These are phyloP conservation scores for Monosporascus sp. DNA, from an alignment of 2,329 filamentous ascomycete species.

Conservation along the genomic window DNA sequence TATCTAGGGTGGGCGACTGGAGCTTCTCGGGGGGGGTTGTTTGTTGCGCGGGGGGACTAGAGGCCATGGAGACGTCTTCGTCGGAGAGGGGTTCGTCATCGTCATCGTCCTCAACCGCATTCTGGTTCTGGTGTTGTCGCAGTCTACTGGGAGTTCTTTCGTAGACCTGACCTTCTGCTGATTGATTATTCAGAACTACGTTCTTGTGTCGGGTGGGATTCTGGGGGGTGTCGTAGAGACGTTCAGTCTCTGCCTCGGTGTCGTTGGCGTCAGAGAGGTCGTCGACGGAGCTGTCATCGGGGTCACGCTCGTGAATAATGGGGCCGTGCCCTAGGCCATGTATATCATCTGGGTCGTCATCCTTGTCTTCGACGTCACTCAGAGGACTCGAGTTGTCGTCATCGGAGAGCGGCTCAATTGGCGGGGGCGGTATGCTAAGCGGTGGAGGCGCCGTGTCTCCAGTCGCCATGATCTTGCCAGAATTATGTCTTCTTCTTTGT, in stretches of 20 bases:
- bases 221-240: constrained; percentile 82
- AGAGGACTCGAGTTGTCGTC: constrained; percentile 82
- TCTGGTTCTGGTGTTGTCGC: constrained; percentile 34
- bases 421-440: constrained; percentile 44
- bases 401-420: constrained; percentile 41
- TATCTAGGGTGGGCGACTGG: constrained; percentile 25
- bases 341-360: constrained; percentile 64
- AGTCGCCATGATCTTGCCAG: constrained; percentile 42
- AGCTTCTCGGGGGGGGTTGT: constrained; percentile 16
- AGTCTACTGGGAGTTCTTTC: constrained; percentile 76
- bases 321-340: constrained; percentile 31
- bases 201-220: constrained; percentile 55
- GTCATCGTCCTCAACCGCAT: constrained; percentile 23
- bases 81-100: constrained; percentile 34
- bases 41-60: constrained; percentile 25
- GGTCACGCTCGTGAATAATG: constrained; percentile 17
- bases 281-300: constrained; percentile 38
- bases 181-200: constrained; percentile 53
- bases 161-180: constrained; percentile 48
- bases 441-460: constrained; percentile 43
- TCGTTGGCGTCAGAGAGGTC: constrained; percentile 58
- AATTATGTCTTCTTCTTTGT: not conserved
- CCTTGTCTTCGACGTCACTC: constrained; percentile 83
- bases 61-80: constrained; percentile 26
- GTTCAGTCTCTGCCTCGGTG: constrained; percentile 90